Percentiles rank a stretch among this genome's conserved stretches.
Evolutionary conservation across 495 filamentous ascomycete species (phyloP).

Genomic region (Terfezia claveryi): DNA sequence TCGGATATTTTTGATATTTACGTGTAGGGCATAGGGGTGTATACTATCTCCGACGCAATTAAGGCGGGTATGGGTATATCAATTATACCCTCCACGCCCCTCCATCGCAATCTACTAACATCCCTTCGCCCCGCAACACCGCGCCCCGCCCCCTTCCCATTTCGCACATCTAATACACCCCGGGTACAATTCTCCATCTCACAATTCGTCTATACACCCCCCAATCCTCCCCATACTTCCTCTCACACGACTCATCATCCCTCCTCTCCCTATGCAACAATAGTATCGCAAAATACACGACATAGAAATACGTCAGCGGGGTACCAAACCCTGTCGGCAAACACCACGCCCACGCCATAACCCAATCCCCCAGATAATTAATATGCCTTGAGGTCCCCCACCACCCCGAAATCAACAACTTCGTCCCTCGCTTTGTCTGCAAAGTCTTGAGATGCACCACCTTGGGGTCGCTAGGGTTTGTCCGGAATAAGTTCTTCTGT

Average conservation of each 20-base stretch:
- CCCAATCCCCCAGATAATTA: constrained; percentile 96
- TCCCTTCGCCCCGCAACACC: neutral
- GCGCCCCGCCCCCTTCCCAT: neutral
- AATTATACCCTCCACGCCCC: constrained; percentile 1
- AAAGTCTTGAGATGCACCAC: constrained; percentile 70
- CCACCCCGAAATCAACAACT: constrained; percentile 73
- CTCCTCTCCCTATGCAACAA: constrained; percentile 76
- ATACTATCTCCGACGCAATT: too few species aligned
- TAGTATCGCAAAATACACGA: constrained; percentile 77
- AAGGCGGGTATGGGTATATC: neutral
- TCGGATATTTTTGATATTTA: too few species aligned
- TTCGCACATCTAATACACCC: constrained; percentile 42
- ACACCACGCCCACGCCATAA: constrained; percentile 79
- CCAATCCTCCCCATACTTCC: constrained; percentile 91
- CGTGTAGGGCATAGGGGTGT: too few species aligned
- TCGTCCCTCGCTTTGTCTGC: constrained; percentile 59
- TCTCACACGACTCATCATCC: constrained; percentile 79
- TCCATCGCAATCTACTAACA: neutral
- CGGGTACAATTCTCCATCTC: constrained; percentile 68
- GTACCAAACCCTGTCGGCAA: constrained; percentile 76
- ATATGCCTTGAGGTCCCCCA: constrained; percentile 86
- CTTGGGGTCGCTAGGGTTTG: constrained; percentile 59
- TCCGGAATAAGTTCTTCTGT: constrained; percentile 87
- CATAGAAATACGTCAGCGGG: constrained; percentile 83
- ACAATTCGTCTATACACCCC: constrained; percentile 69